phyloP scores from a whole-genome alignment of 805 yeast genomes.

The Nematodospora valgi region DNA sequence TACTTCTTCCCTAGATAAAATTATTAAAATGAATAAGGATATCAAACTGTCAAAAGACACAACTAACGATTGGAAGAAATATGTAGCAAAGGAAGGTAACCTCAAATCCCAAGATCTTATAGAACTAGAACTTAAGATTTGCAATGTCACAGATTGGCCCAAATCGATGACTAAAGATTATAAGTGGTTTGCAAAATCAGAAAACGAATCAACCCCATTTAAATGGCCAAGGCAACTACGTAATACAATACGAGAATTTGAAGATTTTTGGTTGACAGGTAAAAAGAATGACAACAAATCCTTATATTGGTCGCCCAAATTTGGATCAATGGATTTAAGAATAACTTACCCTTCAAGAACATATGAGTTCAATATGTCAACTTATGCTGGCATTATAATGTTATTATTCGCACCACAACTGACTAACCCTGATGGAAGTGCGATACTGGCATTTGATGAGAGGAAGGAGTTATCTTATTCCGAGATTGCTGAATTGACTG shows the following conservation, averaged over 20 bases:
- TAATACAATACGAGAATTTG: constrained; percentile 33
- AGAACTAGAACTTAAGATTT: constrained; percentile 40
- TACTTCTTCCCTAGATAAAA: constrained; percentile 68
- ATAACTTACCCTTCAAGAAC: constrained; percentile 64
- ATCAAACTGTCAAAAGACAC: constrained; percentile 46
- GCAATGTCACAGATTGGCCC: constrained; percentile 45
- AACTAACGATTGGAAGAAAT: constrained; percentile 36
- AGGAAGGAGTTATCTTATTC: constrained; percentile 51
- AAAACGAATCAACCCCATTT: constrained; percentile 16
- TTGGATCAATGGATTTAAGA: constrained; percentile 79
- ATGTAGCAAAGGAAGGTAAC: constrained; percentile 9
- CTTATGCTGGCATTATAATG: constrained; percentile 77
- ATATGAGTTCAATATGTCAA: constrained; percentile 77
- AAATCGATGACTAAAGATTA: constrained; percentile 44
- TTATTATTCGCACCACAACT: constrained; percentile 56
- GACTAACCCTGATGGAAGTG: constrained; percentile 23
- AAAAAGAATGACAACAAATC: constrained; percentile 41
- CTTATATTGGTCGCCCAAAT: constrained; percentile 72
- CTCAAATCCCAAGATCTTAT: constrained; percentile 12
- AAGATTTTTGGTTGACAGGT: constrained; percentile 39
- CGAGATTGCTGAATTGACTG: constrained; percentile 63
- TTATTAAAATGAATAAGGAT: constrained; percentile 87
- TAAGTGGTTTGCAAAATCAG: constrained; percentile 26
- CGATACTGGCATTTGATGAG: constrained; percentile 46
- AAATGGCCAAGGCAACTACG: constrained; percentile 41